Evolutionary conservation across 2,329 filamentous ascomycete genomes (phyloP).

Genomic region (Apiospora hydei): DNA sequence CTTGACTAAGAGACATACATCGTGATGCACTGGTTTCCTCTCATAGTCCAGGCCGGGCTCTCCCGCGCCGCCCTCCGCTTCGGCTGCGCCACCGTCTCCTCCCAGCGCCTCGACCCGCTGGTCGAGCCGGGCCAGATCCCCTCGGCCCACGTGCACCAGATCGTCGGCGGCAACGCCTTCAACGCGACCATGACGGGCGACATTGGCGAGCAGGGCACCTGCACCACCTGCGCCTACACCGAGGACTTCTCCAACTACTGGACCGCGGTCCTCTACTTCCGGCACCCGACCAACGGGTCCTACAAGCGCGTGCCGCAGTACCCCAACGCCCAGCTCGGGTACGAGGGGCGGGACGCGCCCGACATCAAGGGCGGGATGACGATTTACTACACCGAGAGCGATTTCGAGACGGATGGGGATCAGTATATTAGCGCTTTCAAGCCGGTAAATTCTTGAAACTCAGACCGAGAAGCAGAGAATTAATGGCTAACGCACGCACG

Average conservation of each 20-base stretch:
- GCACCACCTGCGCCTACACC: slow-evolving; percentile 41
- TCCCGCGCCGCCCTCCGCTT: slow-evolving; percentile 41
- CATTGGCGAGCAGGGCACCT: slow-evolving; percentile 36
- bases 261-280: slow-evolving; percentile 42
- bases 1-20: background rate
- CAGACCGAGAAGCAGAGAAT: too few species aligned
- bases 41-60: slow-evolving; percentile 30
- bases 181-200: slow-evolving; percentile 40
- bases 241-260: slow-evolving; percentile 43
- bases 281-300: slow-evolving; percentile 39
- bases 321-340: slow-evolving; percentile 29
- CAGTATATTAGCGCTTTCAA: slow-evolving; percentile 53
- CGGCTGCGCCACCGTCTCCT: slow-evolving; percentile 38
- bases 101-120: slow-evolving; percentile 41
- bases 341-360: background rate
- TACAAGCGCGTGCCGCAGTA: slow-evolving; percentile 39
- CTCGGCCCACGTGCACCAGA: slow-evolving; percentile 42
- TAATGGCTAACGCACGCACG: too few species aligned
- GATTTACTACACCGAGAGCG: slow-evolving; percentile 42
- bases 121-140: slow-evolving; percentile 39
- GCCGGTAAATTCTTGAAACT: too few species aligned
- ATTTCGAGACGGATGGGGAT: slow-evolving; percentile 40
- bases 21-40: background rate
- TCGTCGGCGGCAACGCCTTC: slow-evolving; percentile 43
- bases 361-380: slow-evolving; percentile 42